Conservation (phyloP, 345 rosid genomes). For the Garcia nutans region DNA sequence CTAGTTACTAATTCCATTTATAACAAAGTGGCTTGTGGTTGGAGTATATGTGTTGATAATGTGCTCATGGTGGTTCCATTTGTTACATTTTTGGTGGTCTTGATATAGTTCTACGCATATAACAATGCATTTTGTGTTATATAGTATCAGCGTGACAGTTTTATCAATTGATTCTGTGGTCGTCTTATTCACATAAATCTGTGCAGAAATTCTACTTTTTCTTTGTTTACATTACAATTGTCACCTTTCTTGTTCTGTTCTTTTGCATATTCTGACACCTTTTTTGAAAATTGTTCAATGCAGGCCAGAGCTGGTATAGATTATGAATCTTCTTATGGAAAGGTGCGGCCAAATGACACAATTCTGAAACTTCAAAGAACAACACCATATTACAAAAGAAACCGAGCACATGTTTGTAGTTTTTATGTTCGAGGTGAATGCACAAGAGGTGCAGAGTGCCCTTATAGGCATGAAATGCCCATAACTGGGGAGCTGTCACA, state of each 20-base stretch:
- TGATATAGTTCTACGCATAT: not conserved
- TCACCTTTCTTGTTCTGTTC: not conserved
- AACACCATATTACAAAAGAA: slow-evolving; percentile 85
- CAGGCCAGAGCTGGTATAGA: slow-evolving; percentile 96
- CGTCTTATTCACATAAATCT: too few relatives aligned
- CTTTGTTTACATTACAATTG: not conserved
- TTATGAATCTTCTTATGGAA: slow-evolving; percentile 93
- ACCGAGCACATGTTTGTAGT: slow-evolving; percentile 95
- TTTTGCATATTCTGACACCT: not conserved
- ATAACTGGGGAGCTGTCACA: slow-evolving; percentile 90
- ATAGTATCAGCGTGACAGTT: too few relatives aligned
- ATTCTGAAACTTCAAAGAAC: slow-evolving; percentile 94
- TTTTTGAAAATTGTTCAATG: slow-evolving; percentile 19
- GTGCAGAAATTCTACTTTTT: not conserved
- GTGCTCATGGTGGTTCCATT: not conserved
- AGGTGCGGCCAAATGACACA: slow-evolving; percentile 80
- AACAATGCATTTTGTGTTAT: too few relatives aligned
- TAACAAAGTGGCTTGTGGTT: too few relatives aligned
- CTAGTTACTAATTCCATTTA: too few relatives aligned
- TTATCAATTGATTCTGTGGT: not conserved
- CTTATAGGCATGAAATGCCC: slow-evolving; percentile 97
- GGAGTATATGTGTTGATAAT: too few relatives aligned
- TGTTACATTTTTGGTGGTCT: not conserved
- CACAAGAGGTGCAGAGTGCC: slow-evolving; percentile 95
- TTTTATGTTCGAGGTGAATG: slow-evolving; percentile 91